These are phyloP conservation scores for Cladophialophora immunda DNA, from an alignment of 2,329 filamentous ascomycete species.

Conservation along the genomic window DNA sequence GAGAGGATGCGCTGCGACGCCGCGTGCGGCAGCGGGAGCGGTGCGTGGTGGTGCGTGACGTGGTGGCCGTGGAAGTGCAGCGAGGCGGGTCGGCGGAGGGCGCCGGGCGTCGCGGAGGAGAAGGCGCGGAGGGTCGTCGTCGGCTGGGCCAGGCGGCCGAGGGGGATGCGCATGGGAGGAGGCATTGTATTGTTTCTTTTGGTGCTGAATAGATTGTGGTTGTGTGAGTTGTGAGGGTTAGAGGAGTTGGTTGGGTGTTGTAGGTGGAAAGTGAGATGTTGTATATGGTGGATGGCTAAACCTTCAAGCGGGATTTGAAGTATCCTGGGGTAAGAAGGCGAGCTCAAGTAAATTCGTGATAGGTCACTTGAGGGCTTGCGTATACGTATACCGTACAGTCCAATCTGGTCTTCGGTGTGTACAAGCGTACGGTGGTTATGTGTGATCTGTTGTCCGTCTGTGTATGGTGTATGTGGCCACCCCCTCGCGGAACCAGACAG, in stretches of 20 bases:
- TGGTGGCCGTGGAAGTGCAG: conserved; percentile 18
- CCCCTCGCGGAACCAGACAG: neutral
- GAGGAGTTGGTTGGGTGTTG: neutral
- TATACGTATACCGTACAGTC: no score
- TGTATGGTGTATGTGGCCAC: neutral
- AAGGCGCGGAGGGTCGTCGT: conserved; percentile 25
- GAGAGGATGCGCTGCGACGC: conserved; percentile 34
- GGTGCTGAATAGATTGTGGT: neutral
- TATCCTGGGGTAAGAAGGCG: neutral
- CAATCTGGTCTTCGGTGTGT: neutral
- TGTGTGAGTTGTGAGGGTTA: neutral
- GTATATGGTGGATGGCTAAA: conserved; percentile 1
- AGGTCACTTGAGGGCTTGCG: neutral
- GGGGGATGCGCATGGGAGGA: conserved; percentile 30
- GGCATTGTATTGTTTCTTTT: conserved; percentile 23
- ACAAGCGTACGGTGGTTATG: no score
- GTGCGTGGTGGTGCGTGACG: conserved; percentile 29
- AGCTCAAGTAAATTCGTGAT: no score
- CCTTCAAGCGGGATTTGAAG: neutral
- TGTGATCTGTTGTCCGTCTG: neutral
- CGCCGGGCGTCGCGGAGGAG: neutral
- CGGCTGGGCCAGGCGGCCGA: conserved; percentile 25
- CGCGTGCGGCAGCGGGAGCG: no score
- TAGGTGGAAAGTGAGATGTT: neutral
- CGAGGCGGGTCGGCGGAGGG: neutral